These are phyloP conservation scores for Euphorbia celastroides DNA, from an alignment of 441 rosid species.

Conservation along the genomic window DNA sequence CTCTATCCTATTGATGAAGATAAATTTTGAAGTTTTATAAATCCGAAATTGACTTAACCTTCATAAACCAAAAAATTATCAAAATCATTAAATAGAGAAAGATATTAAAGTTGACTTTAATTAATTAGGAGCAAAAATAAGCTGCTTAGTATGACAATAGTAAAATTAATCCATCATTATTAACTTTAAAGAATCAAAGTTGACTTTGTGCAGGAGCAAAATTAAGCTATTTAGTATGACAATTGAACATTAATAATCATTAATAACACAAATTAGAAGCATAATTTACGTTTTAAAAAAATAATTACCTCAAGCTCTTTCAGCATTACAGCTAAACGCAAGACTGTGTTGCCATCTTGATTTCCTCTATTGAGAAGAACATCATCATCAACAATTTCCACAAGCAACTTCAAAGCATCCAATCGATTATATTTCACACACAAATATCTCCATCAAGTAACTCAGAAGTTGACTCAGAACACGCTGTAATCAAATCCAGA, in stretches of 20 bases:
- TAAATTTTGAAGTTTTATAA: too few species aligned
- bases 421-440: slow-evolving; percentile 12
- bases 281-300: not conserved
- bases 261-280: not conserved
- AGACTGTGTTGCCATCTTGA: slow-evolving; percentile 10
- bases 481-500: slow-evolving; percentile 15
- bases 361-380: not conserved
- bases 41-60: too few species aligned
- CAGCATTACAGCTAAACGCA: slow-evolving; percentile 3
- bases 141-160: too few species aligned
- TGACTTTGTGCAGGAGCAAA: too few species aligned
- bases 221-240: too few species aligned
- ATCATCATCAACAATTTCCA: not conserved
- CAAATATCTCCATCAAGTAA: slow-evolving; percentile 16
- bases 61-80: too few species aligned
- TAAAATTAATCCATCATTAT: too few species aligned
- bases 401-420: slow-evolving; percentile 13
- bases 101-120: too few species aligned
- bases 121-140: too few species aligned
- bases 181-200: too few species aligned
- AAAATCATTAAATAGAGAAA: too few species aligned
- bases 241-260: not conserved
- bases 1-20: too few species aligned
- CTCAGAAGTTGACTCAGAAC: slow-evolving; percentile 13
- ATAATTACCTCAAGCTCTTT: slow-evolving; percentile 16